Base-by-base conservation (phyloP, 179 eudicot genomes). In the Carnegiea gigantea region DNA sequence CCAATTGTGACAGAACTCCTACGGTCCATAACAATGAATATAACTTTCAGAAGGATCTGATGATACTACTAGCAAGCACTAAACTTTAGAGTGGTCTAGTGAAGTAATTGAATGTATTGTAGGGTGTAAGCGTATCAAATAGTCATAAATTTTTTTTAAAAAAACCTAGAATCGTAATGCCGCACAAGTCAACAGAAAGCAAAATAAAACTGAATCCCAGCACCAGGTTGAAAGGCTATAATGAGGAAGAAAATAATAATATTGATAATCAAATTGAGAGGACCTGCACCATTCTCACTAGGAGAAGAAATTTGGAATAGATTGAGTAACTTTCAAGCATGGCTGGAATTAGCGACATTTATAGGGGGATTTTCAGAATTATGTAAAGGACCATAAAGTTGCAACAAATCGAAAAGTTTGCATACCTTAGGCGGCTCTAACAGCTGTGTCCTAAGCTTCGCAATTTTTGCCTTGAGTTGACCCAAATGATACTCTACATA, bases 401-500 rank as follows among this genome's bases (percentile, higher is more conserved):
- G 48, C 78, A 43, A n/a, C 1, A 18, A 80, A 62, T 20, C 7
- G 4, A 57, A 28, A 15, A 48, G 51, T 21, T 73, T 82, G 76
- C 93, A 77, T 92, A 95, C 99, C 86, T 97, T 97, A 20, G 99
- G 98, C 83, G 99, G 99, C 90, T 97, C 99, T 88, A 97, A 85
- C 36, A 97, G 77, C 75, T 97, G 99, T 21, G 99, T 97, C 89
- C 99, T 89, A 70, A 97, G 91, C 86, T 95, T 97, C 78, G 99
- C 99, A 73, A 97, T 95, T 91, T 97, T 97, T 43, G 99, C 99
- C 92, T 97, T 97, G 76, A 97, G 95, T 90, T 97, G 99, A 84
- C 99, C 99, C 86, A 97, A 86, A 91, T 97, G 99, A 89, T 97
- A 97, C 82, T 97, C 99, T 97, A 92, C 79, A 86, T 28, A 49